A percentile compares a stretch with the other conserved stretches of the same genome.
Conservation (phyloP, 352 stramenopile species). For the Globisporangium camurandrum region DNA sequence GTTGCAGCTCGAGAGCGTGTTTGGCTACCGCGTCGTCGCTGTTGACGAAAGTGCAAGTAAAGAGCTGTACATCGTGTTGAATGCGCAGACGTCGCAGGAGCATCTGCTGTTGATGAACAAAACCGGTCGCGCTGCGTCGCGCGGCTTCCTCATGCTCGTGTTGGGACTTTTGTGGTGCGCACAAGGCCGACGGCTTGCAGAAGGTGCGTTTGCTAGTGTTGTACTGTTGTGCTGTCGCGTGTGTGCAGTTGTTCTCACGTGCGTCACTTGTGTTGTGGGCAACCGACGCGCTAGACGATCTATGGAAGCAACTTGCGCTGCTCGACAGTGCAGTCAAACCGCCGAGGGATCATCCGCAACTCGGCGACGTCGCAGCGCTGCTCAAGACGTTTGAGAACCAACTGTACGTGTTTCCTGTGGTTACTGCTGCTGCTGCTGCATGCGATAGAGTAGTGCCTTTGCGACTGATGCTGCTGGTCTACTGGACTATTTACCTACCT, state of each 20-base stretch:
- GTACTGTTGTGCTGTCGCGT: background rate
- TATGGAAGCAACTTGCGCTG: conserved; percentile 71
- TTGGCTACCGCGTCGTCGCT: conserved; percentile 66
- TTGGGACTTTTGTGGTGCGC: conserved; percentile 79
- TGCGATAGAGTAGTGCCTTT: no score
- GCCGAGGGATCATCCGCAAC: conserved; percentile 52
- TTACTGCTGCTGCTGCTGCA: background rate
- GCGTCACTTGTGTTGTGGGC: no score
- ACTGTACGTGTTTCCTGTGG: conserved; percentile 29
- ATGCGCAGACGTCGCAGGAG: conserved; percentile 58
- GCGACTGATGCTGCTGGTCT: background rate
- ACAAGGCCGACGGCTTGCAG: conserved; percentile 42
- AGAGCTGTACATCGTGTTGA: conserved; percentile 78
- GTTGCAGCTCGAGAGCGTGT: conserved; percentile 65
- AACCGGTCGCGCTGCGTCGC: conserved; percentile 43
- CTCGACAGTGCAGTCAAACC: conserved; percentile 53
- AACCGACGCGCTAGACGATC: conserved; percentile 31
- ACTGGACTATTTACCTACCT: background rate
- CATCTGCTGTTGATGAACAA: conserved; percentile 75
- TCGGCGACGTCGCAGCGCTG: conserved; percentile 59
- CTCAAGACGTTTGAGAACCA: conserved; percentile 80
- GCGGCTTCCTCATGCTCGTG: conserved; percentile 77
- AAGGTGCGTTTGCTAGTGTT: conserved; percentile 31
- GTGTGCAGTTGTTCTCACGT: background rate
- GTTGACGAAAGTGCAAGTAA: conserved; percentile 60